Percentiles rank a stretch among this genome's conserved stretches.
Conservation (phyloP, 768 basidiomycete species). For the Leccinum disarticulatum region DNA sequence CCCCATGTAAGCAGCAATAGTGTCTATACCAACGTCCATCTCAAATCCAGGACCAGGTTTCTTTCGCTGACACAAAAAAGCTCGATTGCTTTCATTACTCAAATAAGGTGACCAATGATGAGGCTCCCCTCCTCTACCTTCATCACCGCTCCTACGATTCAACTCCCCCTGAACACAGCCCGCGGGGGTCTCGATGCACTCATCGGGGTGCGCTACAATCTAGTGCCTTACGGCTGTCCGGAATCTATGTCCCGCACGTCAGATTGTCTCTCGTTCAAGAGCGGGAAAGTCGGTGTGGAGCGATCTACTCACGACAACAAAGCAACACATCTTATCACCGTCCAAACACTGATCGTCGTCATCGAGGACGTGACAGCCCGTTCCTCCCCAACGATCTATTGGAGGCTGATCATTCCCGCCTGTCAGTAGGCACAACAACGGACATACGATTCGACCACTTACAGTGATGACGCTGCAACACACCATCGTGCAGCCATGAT, state of each 20-base stretch:
- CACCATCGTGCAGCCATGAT: not conserved
- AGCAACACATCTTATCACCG: slow-evolving; percentile 7
- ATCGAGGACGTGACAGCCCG: not conserved
- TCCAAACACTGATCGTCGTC: too few species aligned
- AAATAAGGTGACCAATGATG: not conserved
- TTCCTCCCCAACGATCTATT: not conserved
- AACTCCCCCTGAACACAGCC: not conserved
- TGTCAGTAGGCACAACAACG: not conserved
- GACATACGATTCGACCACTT: not conserved
- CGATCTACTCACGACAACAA: slow-evolving; percentile 1
- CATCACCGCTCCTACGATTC: not conserved
- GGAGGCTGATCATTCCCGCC: not conserved
- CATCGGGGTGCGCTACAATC: not conserved
- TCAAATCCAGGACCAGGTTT: not conserved
- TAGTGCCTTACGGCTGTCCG: too few species aligned
- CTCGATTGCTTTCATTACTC: not conserved
- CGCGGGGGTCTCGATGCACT: not conserved
- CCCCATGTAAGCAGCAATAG: too few species aligned
- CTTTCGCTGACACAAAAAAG: not conserved
- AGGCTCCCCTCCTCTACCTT: not conserved
- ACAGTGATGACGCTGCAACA: slow-evolving; percentile 5
- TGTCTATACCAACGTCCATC: too few species aligned
- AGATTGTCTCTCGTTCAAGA: not conserved
- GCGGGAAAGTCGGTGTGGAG: not conserved
- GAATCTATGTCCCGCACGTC: not conserved